Base-by-base conservation (phyloP, 345 rosid species). In the Citrus inodora region DNA sequence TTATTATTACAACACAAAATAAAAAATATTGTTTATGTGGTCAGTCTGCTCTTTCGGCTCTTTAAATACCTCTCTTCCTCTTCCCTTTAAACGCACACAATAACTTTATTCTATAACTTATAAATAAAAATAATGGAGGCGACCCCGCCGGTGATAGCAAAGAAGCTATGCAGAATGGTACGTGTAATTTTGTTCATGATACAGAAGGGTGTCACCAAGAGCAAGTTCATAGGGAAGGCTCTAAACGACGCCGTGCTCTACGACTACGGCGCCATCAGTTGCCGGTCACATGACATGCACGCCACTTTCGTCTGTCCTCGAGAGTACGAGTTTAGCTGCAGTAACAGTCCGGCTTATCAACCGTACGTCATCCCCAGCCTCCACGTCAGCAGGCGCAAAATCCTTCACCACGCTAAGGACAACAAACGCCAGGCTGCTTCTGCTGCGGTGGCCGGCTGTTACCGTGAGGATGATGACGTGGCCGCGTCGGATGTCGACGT, bases 321-420 rank as follows among this genome's bases (percentile, higher is more conserved):
- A 1, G 87, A 86, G 33, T 84, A 86, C 38, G 86, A 86, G 80
- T 86, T 84, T 67, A 84, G 89, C 81, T 86, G 89, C 78, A 80
- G 85, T 63, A 67, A 75, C 75, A 86, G 80, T 73, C 81, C 84
- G 0, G 55, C 75, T 13, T 77, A 56, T 21, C 59, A 33, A 10
- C 75, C 75, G 19, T 73, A 58, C 77, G 59, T 51, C 65, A 62
- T 70, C 10, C 38, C 33, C 51, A 1, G 51, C 51, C 14, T 46
- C 30, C 76, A 9, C 24, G 33, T 78, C 74, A 7, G 70, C 67
- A 78, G 24, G 55, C 74, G 80, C 48, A 62, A 4, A 25, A 25
- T 24, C 16, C 16, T 62, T 28, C 66, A 1, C 32, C 30, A 5
- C 14, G 70, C 70, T 33, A 6, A 24, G 19, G 7, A 13, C 14